Conservation (phyloP, 768 basidiomycete genomes). For the Aureoboletus auriporus region DNA sequence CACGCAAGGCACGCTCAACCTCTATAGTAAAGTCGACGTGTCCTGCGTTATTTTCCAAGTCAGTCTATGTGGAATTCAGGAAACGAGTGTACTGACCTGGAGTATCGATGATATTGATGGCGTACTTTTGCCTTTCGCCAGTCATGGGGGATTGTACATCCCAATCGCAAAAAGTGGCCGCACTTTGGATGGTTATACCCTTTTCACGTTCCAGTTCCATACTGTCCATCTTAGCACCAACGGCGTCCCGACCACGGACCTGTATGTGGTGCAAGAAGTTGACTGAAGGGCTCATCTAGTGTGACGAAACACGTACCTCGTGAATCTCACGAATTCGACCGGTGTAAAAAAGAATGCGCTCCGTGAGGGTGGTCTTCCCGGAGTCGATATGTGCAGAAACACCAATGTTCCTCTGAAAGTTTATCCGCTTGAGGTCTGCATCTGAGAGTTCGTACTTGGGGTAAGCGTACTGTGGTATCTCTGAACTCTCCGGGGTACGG, state of each 20-base stretch:
- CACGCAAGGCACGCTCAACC: conserved; percentile 93
- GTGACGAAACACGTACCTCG: conserved; percentile 57
- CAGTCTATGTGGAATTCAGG: background rate
- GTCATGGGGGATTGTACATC: conserved; percentile 59
- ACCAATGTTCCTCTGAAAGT: conserved; percentile 89
- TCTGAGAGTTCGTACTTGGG: conserved; percentile 51
- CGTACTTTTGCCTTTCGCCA: conserved; percentile 73
- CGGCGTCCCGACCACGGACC: conserved; percentile 91
- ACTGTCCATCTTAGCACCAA: conserved; percentile 99
- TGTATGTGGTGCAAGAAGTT: conserved; percentile 22
- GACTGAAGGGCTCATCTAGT: no score
- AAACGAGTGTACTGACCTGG: conserved; percentile 52
- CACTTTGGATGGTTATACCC: conserved; percentile 98
- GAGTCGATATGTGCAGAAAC: conserved; percentile 95
- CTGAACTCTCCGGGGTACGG: background rate
- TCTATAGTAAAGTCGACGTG: conserved; percentile 99
- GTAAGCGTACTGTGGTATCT: conserved; percentile 21
- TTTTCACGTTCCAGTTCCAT: conserved; percentile 99
- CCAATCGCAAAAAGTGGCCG: conserved; percentile 99
- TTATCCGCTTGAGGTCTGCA: conserved; percentile 61
- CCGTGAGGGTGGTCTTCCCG: conserved; percentile 97
- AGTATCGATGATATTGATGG: conserved; percentile 98
- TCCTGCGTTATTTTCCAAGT: conserved; percentile 43
- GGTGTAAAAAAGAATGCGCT: conserved; percentile 94
- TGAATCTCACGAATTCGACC: conserved; percentile 95